Evolutionary conservation across 768 basidiomycete species (phyloP).

Genomic region (Phanerochaete carnosa): DNA sequence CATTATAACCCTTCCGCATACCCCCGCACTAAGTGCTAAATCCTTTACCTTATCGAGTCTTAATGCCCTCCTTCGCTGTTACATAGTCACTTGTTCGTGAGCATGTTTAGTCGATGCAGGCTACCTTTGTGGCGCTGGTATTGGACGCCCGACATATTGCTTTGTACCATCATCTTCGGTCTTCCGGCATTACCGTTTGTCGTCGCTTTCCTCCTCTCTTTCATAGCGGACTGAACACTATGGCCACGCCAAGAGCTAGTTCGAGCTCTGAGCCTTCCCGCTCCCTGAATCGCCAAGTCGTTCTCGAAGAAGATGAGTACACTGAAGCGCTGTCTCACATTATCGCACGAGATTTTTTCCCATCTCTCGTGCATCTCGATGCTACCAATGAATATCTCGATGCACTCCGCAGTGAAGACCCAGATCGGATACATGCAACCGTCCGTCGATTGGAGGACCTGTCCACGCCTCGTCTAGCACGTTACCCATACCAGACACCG

Average conservation of each 20-base stretch:
- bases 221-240: constrained; percentile 5
- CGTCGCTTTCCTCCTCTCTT: background rate
- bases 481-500: constrained; percentile 37
- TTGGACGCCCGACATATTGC: background rate
- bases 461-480: constrained; percentile 46
- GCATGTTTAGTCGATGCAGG: too few relatives aligned
- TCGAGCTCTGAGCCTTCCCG: constrained; percentile 28
- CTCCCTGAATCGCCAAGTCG: constrained; percentile 68
- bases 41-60: background rate
- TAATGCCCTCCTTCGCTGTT: background rate
- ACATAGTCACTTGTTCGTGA: background rate
- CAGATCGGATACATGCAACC: constrained; percentile 69
- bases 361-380: constrained; percentile 85
- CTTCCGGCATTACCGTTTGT: background rate
- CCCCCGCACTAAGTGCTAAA: background rate
- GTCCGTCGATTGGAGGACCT: constrained; percentile 71
- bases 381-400: constrained; percentile 86
- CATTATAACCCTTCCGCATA: background rate
- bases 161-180: background rate
- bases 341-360: constrained; percentile 98
- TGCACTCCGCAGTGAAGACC: constrained; percentile 73
- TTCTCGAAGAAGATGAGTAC: constrained; percentile 94
- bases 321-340: constrained; percentile 86
- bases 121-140: background rate
- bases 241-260: constrained; percentile 31